phyloP scores from a whole-genome alignment of 129 eudicot species.

The Pseudognaphalium luteoalbum region DNA sequence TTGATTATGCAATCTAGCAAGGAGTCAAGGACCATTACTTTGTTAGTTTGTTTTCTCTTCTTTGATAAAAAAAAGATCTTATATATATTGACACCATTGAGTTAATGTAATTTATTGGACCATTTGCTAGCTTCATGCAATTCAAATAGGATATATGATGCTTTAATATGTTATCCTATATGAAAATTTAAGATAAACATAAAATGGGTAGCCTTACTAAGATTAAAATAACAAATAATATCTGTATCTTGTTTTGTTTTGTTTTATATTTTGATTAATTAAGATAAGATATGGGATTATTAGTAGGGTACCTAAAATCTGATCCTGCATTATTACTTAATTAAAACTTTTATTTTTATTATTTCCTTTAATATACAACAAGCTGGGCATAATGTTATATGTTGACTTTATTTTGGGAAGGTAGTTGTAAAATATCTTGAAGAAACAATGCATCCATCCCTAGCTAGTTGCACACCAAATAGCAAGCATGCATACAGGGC shows the following conservation, averaged over 20 bases:
- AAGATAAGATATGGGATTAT: background rate
- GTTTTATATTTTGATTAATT: background rate
- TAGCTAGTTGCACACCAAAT: slow-evolving; percentile 18
- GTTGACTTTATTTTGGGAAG: slow-evolving; percentile 26
- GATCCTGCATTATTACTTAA: slow-evolving; percentile 4
- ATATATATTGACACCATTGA: background rate
- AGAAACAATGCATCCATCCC: slow-evolving; percentile 11
- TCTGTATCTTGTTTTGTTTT: background rate
- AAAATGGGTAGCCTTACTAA: slow-evolving; percentile 3
- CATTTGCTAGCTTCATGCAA: background rate
- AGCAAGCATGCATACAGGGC: slow-evolving; percentile 18
- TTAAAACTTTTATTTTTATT: too few relatives aligned
- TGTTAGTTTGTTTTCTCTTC: background rate
- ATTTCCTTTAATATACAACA: slow-evolving; percentile 7
- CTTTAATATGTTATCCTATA: background rate
- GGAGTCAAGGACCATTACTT: background rate
- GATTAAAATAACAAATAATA: slow-evolving; percentile 2
- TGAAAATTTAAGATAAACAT: background rate
- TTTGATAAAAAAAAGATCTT: background rate
- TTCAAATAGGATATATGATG: background rate
- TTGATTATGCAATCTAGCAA: background rate
- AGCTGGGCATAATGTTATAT: slow-evolving; percentile 3
- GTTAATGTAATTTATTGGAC: background rate
- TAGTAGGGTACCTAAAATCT: slow-evolving; percentile 17
- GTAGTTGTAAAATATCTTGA: background rate